Base-by-base conservation (phyloP, 2,329 filamentous ascomycete genomes). In the Drechslerella coelobrocha region DNA sequence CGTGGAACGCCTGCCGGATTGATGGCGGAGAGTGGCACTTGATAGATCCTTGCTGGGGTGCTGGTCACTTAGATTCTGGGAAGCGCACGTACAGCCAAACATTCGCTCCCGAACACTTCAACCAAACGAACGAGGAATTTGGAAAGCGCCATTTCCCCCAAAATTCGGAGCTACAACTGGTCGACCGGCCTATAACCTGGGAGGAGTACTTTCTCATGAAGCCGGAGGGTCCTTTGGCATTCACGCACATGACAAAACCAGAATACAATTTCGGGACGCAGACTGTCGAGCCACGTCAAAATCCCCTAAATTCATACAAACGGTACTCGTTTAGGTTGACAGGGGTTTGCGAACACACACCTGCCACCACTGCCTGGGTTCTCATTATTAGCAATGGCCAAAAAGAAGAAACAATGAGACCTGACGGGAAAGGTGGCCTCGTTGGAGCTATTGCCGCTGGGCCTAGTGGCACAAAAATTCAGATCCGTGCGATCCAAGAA, bases 1-100 rank as follows among this genome's bases (percentile, higher is more conserved):
- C 94, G 0, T 97, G 94, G 94, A 97, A 96, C 76, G 92, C 90
- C 0, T 91, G 97, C 5, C 84, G 86, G 55, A 91, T 97, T 66
- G 93, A 97, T 75, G 85, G 87, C 24, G 91, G 90, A 1, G 85
- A 87, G 73, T 97, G 93, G 93, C 96, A 97, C 79, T 84, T 97
- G 0, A 81, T 97, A 52, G 94, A 99, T 76, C 80, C 89, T 0
- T 97, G 93, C 77, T 99, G 94, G 94, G 94, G 94, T 39, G 91
- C 93, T 0, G 93, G 93, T 1, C 82, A 85, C 72, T 79, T 96
- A 7, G 79, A 82, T 45, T 81, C 75, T 34, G 72, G 78, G 76
- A 82, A 81, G 14, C 79, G 83, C 62, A 23, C 37, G 12, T 97
- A 92, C 79, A 84, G 84, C 45, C 84, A 88, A 74, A 77, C 81